These are phyloP conservation scores for Metarhizium brunneum DNA, from an alignment of 2,329 filamentous ascomycete species.

Conservation along the genomic window DNA sequence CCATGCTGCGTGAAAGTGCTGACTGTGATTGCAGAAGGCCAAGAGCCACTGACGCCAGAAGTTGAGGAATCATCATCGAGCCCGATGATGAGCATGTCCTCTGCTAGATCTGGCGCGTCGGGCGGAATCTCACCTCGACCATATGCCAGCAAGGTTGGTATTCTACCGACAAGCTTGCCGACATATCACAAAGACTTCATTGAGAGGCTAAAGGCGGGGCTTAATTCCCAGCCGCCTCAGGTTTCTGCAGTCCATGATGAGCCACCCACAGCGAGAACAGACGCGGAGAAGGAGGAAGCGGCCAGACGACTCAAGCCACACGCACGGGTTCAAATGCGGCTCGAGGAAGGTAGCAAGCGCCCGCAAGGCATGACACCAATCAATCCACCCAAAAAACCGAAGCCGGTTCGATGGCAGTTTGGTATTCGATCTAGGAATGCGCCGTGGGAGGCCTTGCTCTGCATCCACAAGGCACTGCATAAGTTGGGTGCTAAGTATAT, in stretches of 20 bases:
- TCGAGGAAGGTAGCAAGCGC: conserved; percentile 54
- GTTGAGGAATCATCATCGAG: conserved; percentile 32
- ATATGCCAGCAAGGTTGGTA: conserved; percentile 77
- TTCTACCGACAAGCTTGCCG: conserved; percentile 83
- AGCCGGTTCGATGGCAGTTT: conserved; percentile 93
- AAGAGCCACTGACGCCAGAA: conserved; percentile 24
- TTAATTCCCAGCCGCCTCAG: conserved; percentile 32
- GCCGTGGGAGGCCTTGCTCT: conserved; percentile 87
- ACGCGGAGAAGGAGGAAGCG: conserved; percentile 73
- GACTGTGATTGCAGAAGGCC: conserved; percentile 20
- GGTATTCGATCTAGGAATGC: conserved; percentile 91
- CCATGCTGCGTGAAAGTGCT: conserved; percentile 18
- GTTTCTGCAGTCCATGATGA: conserved; percentile 38
- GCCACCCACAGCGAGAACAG: conserved; percentile 42
- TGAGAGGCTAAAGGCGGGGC: conserved; percentile 54
- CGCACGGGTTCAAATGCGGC: conserved; percentile 58
- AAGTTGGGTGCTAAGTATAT: conserved; percentile 89
- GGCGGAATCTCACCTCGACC: conserved; percentile 40
- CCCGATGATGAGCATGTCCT: conserved; percentile 45
- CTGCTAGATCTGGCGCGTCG: conserved; percentile 43
- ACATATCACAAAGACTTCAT: conserved; percentile 88
- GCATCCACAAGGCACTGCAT: conserved; percentile 84
- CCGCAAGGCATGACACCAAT: conserved; percentile 56
- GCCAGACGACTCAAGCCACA: conserved; percentile 78
- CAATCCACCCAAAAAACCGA: conserved; percentile 58